phyloP scores from a whole-genome alignment of 352 stramenopile species.

The Blastocystis sp. region DNA sequence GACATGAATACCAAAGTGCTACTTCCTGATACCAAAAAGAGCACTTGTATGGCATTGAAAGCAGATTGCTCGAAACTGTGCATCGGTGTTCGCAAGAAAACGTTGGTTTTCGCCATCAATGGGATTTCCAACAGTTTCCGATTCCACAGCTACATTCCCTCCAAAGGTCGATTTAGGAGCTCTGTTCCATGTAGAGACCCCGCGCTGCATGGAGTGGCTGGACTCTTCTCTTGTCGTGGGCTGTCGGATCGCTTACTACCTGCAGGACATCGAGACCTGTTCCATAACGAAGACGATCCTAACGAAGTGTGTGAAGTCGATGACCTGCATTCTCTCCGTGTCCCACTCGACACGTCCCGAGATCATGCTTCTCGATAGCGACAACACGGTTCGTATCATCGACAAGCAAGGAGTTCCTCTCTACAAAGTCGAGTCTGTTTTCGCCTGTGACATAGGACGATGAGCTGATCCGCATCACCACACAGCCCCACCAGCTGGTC shows the following conservation, averaged over 20 bases:
- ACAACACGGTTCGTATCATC: background rate
- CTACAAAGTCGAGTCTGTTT: background rate
- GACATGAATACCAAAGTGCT: slow-evolving; percentile 9
- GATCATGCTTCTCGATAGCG: background rate
- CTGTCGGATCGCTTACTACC: slow-evolving; percentile 35
- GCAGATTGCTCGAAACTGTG: slow-evolving; percentile 6
- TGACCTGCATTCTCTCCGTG: background rate
- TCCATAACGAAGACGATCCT: slow-evolving; percentile 29
- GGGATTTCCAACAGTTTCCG: background rate
- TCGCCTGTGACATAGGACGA: background rate
- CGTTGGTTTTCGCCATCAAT: background rate
- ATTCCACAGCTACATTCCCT: slow-evolving; percentile 11
- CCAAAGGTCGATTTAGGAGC: background rate
- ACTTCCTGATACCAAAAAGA: background rate
- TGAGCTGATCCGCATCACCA: background rate
- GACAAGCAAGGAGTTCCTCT: slow-evolving; percentile 20
- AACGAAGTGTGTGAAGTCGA: background rate
- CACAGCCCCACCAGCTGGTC: slow-evolving; percentile 14
- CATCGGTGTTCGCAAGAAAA: slow-evolving; percentile 35
- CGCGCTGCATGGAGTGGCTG: slow-evolving; percentile 7
- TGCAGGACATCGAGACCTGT: background rate
- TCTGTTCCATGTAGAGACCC: background rate
- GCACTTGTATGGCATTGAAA: slow-evolving; percentile 20
- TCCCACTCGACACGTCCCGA: background rate
- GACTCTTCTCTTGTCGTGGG: slow-evolving; percentile 17